Base-by-base conservation (phyloP, 2,329 filamentous ascomycete genomes). In the Colletotrichum karsti region DNA sequence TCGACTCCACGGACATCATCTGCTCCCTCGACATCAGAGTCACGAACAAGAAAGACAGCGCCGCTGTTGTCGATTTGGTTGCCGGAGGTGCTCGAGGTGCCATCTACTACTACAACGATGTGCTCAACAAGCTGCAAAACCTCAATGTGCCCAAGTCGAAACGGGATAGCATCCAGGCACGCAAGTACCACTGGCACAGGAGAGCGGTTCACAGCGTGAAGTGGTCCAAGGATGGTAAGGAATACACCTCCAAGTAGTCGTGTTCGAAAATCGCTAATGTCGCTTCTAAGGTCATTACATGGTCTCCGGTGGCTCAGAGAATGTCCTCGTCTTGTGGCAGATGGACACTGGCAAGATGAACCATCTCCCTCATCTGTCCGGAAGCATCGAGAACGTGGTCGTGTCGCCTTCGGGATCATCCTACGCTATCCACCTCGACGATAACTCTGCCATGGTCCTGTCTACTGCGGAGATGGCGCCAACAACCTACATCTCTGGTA, bases 311-410 rank as follows among this genome's bases (percentile, higher is more conserved):
- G 96, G 96, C 33, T 90, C 90, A 22, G 96, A 99, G 80, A 95
- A 94, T 7, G 92, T 94, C 20, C 84, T 99, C 44, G 93, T 97
- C 8, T 83, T 98, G 33, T 98, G 95, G 95, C 96, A 99, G 80
- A 84, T 98, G 64, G 93, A 97, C 72, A 98, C 95, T 1, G 91
- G 91, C 70, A 91, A 91, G 76, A 90, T 90, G 74, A 92, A 96
- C 75, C 93, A 91, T 75, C 83, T 99, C 28, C 96, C 96, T n/a
- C 94, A 98, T 85, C 85, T 99, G 64, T 92, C 93, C 24, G 93
- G 94, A 6, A 90, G 91, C 26, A 92, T 99, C 37, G 92, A 96
- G 77, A 94, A 92, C 73, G 88, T 99, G 46, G 90, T 92, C 5
- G 88, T 99, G 35, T 98, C 95, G 15, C 87, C 91, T 1, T 85